Evolutionary conservation across 2,329 filamentous ascomycete genomes (phyloP), one percentile per base, ranked within the genome.

Genomic region (Colletotrichum sp.): DNA sequence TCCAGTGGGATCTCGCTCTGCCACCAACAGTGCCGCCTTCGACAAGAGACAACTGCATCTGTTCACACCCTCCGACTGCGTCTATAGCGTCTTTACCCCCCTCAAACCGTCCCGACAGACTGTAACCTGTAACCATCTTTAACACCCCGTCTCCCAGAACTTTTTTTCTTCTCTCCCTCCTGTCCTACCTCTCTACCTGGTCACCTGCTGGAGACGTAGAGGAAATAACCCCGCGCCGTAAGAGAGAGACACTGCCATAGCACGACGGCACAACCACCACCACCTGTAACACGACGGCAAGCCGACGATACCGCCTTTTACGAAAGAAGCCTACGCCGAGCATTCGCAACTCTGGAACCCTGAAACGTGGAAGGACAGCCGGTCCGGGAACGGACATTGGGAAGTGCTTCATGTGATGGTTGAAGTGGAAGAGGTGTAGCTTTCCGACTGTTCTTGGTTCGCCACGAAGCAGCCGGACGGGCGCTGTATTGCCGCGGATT

Each of bases 401-500:
- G 30, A 68, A 76, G 77, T 78, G 79, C 81, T 82, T 81, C 80
- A 83, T 84, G 83, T 83, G 79, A 86, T 84, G 83, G 81, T 83
- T 78, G 78, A 81, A 81, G 79, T 79, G 79, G 79, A 78, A 80
- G 78, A 74, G 78, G 78, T 84, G 79, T 82, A 83, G 81, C 81
- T 81, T 84, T 78, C 75, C 71, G 69, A 76, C 68, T 74, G 70
- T 65, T 48, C 70, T 74, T 78, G 74, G 74, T 76, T 76, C 73
- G 76, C 74, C 74, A 77, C 74, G 75, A 78, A 78, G 65, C 69
- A 62, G 75, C 74, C 67, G 75, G 58, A 73, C 63, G 76, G 71
- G 70, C 71, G 68, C 71, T 76, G 61, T 70, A 67, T 43, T 55
- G 64, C 79, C 83, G 81, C 84, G 82, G 81, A 81, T 83, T 82